Conservation (phyloP, 1,139 yeast species). For the Suhomyces choctaworum region DNA sequence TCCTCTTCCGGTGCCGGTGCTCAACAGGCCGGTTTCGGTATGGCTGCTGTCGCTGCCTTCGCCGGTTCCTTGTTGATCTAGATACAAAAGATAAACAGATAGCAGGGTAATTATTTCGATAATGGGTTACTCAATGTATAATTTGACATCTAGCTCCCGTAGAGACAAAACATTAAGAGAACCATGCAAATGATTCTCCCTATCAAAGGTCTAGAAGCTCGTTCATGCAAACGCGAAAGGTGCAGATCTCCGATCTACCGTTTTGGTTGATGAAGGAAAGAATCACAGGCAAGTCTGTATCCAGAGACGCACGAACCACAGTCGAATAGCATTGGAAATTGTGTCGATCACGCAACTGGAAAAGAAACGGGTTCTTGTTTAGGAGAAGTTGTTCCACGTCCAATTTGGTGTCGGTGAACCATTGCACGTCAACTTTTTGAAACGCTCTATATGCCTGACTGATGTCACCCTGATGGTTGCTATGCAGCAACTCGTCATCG, state of each 20-base stretch:
- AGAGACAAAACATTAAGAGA: slow-evolving; percentile 4
- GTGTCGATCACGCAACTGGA: slow-evolving; percentile 9
- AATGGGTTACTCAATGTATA: slow-evolving; percentile 1
- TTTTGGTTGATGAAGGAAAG: slow-evolving; percentile 26
- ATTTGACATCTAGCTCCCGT: too few relatives aligned
- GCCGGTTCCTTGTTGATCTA: slow-evolving; percentile 30
- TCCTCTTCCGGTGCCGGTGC: slow-evolving; percentile 11
- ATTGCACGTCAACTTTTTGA: not conserved
- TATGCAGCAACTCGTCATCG: slow-evolving; percentile 2
- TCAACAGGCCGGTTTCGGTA: slow-evolving; percentile 19
- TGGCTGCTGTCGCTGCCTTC: slow-evolving; percentile 26
- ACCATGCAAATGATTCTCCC: too few relatives aligned
- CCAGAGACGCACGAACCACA: slow-evolving; percentile 11
- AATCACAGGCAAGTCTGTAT: slow-evolving; percentile 26
- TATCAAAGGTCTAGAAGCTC: too few relatives aligned
- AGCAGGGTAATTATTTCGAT: slow-evolving; percentile 4
- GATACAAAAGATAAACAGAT: slow-evolving; percentile 7
- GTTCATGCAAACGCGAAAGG: slow-evolving; percentile 8
- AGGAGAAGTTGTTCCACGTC: slow-evolving; percentile 3
- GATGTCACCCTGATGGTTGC: not conserved
- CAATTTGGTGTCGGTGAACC: slow-evolving; percentile 2
- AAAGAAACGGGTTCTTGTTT: slow-evolving; percentile 7
- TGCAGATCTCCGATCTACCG: slow-evolving; percentile 1
- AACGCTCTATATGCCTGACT: not conserved
- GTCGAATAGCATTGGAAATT: slow-evolving; percentile 25